These are phyloP conservation scores for Trichomonas gallinae DNA, from an alignment of 208 protist genomes.

Conservation along the genomic window DNA sequence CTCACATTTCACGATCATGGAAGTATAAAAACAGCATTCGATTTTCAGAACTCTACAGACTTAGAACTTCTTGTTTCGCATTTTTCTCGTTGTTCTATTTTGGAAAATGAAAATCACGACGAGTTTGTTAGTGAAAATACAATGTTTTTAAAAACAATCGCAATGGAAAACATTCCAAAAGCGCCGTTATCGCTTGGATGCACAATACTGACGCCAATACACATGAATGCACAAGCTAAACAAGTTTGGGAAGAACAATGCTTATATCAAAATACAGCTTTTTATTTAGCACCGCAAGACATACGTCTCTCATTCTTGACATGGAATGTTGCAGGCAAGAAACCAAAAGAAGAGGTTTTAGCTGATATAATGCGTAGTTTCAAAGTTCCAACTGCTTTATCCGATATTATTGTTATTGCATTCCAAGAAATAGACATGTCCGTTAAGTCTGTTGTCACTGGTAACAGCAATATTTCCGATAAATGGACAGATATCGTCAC, in stretches of 20 bases:
- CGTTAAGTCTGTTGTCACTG: not conserved
- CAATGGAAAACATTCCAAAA: not conserved
- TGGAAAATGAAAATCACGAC: not conserved
- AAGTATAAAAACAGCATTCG: not conserved
- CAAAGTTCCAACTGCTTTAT: not conserved
- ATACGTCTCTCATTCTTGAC: not conserved
- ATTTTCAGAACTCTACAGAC: not conserved
- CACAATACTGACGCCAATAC: not conserved
- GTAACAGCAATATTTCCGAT: not conserved
- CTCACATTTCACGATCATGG: not conserved
- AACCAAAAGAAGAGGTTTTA: not conserved
- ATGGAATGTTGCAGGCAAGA: not conserved
- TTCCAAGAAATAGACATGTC: conserved; percentile 1
- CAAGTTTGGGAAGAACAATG: not conserved
- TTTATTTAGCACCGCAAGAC: not conserved
- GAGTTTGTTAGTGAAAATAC: not conserved
- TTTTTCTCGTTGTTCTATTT: not conserved
- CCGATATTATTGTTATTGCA: not conserved
- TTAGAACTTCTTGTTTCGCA: not conserved
- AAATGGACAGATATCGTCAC: not conserved
- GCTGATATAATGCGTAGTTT: not conserved
- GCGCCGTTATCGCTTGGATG: not conserved
- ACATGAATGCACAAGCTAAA: not conserved
- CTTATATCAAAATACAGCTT: not conserved
- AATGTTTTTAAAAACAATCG: not conserved